Percentiles rank a stretch among this genome's conserved stretches.
Evolutionary conservation across 1,284 basidiomycete genomes (phyloP).

Genomic region (Pseudozyma sp.): DNA sequence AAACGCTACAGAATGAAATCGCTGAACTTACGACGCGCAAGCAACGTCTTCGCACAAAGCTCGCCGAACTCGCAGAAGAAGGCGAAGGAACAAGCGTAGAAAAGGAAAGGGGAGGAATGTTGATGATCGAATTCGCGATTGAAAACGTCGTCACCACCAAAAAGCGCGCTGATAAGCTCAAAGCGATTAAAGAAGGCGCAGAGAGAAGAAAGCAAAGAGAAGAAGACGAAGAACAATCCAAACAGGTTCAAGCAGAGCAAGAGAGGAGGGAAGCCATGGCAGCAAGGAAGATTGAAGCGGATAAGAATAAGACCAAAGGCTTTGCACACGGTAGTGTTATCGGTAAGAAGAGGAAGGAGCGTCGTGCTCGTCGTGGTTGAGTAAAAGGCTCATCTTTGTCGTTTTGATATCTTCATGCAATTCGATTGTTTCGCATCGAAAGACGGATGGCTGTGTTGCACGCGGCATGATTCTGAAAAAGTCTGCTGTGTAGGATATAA

Average conservation of each 20-base stretch:
- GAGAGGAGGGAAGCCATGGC: slow-evolving; percentile 21
- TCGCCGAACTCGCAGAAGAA: slow-evolving; percentile 49
- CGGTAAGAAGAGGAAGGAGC: slow-evolving; percentile 63
- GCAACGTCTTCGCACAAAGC: slow-evolving; percentile 50
- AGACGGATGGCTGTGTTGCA: background rate
- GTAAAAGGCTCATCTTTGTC: background rate
- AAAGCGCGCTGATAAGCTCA: slow-evolving; percentile 52
- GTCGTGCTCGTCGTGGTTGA: slow-evolving; percentile 41
- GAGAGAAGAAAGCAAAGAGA: slow-evolving; percentile 33
- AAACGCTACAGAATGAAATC: slow-evolving; percentile 18
- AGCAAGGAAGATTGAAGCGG: slow-evolving; percentile 41
- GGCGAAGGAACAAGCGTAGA: slow-evolving; percentile 11
- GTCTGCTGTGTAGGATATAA: background rate
- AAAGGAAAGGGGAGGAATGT: slow-evolving; percentile 62
- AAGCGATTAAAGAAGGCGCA: slow-evolving; percentile 46
- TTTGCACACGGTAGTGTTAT: slow-evolving; percentile 58
- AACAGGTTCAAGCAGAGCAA: slow-evolving; percentile 16
- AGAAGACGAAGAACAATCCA: slow-evolving; percentile 14
- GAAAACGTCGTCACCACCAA: slow-evolving; percentile 66
- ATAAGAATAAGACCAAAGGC: slow-evolving; percentile 35
- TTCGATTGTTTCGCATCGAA: background rate
- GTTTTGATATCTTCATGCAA: background rate
- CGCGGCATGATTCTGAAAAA: no score
- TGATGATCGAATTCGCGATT: slow-evolving; percentile 67
- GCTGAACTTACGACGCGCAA: slow-evolving; percentile 48